Conservation (phyloP, 2,329 filamentous ascomycete species). For the Cephalotrichum gorgonifer region DNA sequence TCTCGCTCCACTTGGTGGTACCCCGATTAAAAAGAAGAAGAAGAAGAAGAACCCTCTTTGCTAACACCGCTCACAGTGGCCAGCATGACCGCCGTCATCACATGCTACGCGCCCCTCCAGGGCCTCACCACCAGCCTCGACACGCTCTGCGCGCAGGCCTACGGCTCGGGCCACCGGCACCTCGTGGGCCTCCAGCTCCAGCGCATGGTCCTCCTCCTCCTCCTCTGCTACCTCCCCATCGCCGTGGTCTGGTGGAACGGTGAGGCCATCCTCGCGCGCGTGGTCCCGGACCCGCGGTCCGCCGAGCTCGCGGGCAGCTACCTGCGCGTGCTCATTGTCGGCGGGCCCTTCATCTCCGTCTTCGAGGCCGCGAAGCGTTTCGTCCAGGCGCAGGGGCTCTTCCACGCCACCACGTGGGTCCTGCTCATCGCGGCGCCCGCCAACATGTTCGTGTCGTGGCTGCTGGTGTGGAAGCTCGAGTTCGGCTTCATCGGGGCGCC, state of each 20-base stretch:
- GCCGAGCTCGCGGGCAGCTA: slow-evolving; percentile 63
- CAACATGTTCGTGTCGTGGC: slow-evolving; percentile 68
- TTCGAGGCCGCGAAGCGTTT: slow-evolving; percentile 76
- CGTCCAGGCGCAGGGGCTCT: slow-evolving; percentile 73
- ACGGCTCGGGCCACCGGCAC: slow-evolving; percentile 81
- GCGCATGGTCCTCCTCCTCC: slow-evolving; percentile 70
- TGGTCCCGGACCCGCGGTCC: slow-evolving; percentile 42
- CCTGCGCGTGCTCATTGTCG: slow-evolving; percentile 59
- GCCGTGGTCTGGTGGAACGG: slow-evolving; percentile 60
- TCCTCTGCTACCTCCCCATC: slow-evolving; percentile 62
- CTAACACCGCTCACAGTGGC: slow-evolving; percentile 19
- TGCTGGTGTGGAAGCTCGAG: slow-evolving; percentile 61
- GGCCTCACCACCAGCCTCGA: slow-evolving; percentile 85
- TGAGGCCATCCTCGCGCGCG: slow-evolving; percentile 46
- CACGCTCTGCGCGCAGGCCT: slow-evolving; percentile 88
- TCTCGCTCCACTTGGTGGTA: neutral
- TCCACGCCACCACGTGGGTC: slow-evolving; percentile 68
- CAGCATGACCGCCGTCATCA: slow-evolving; percentile 74
- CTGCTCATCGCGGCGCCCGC: slow-evolving; percentile 66
- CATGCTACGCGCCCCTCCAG: slow-evolving; percentile 66
- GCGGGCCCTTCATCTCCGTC: slow-evolving; percentile 64
- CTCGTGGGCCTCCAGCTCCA: slow-evolving; percentile 78
- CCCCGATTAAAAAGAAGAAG: no score
- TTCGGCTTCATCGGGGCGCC: slow-evolving; percentile 74
- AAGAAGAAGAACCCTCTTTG: no score